These are phyloP conservation scores for Phlebiopsis flavidoalba DNA, from an alignment of 768 basidiomycete genomes.

Conservation along the genomic window DNA sequence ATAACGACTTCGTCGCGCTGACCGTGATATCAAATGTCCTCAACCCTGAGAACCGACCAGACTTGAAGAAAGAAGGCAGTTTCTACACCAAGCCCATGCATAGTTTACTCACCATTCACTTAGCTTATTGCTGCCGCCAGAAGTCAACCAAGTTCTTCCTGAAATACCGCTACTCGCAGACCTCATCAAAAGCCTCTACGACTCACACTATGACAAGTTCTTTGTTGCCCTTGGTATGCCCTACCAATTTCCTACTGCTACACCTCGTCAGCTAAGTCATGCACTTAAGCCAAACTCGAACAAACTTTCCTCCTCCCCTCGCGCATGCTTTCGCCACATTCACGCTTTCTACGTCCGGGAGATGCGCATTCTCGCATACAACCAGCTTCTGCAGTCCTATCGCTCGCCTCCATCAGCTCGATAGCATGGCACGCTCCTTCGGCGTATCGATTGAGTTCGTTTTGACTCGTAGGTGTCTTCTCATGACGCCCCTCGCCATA, in stretches of 20 bases:
- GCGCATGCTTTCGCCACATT: conserved; percentile 78
- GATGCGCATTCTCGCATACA: conserved; percentile 93
- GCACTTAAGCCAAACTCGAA: conserved; percentile 71
- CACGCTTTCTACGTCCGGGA: conserved; percentile 90
- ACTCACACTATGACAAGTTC: conserved; percentile 93
- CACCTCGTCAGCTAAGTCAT: background rate
- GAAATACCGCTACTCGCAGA: conserved; percentile 80
- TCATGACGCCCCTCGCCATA: background rate
- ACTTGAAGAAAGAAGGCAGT: conserved; percentile 85
- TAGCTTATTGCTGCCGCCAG: conserved; percentile 83
- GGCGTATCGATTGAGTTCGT: conserved; percentile 87
- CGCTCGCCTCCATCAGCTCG: conserved; percentile 79
- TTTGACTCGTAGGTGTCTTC: conserved; percentile 57
- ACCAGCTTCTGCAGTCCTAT: conserved; percentile 89
- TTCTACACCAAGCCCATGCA: no score
- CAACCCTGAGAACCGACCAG: conserved; percentile 69
- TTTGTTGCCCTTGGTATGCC: conserved; percentile 78
- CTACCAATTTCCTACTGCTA: background rate
- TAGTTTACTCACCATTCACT: no score
- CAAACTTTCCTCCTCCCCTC: conserved; percentile 85
- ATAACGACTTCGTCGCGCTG: conserved; percentile 86
- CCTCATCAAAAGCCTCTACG: conserved; percentile 82
- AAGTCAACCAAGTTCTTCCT: conserved; percentile 81
- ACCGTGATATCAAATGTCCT: conserved; percentile 79
- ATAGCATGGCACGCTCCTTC: conserved; percentile 80